These are phyloP conservation scores for Globisporangium solare DNA, from an alignment of 352 stramenopile genomes.

Conservation along the genomic window DNA sequence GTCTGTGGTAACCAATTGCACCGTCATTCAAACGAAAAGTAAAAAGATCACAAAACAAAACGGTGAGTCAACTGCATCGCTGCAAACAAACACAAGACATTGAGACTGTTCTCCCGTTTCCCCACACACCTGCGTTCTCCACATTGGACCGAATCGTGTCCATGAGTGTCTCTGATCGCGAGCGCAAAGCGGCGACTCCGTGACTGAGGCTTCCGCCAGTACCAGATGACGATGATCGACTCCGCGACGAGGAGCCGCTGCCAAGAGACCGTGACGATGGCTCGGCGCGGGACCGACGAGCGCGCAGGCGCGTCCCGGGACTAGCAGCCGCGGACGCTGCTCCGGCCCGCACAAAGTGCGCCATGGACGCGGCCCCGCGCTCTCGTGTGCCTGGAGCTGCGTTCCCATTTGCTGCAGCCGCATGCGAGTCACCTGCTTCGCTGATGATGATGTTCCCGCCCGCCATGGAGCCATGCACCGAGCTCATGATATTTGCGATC, in stretches of 20 bases:
- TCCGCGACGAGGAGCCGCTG: background rate
- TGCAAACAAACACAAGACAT: background rate
- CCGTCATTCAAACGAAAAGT: background rate
- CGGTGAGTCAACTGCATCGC: too few species aligned
- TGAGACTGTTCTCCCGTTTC: background rate
- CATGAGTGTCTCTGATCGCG: conserved; percentile 29
- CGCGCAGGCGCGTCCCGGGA: background rate
- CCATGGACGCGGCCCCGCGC: conserved; percentile 2
- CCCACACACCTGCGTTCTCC: conserved; percentile 27
- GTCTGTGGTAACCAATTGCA: conserved; percentile 5
- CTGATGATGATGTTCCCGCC: conserved; percentile 14
- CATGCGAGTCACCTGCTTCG: conserved; percentile 1
- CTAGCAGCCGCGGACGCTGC: background rate
- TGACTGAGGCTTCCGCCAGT: conserved; percentile 5
- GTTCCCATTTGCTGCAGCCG: background rate
- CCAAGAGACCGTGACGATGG: conserved; percentile 6
- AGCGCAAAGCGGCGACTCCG: conserved; percentile 24
- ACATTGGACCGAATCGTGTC: conserved; percentile 38
- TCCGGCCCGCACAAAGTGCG: conserved; percentile 9
- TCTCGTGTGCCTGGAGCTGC: background rate
- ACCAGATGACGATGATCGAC: background rate
- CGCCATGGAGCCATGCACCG: conserved; percentile 30
- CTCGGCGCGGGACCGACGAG: conserved; percentile 7
- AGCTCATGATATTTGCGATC: conserved; percentile 72
- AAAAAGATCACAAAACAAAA: too few species aligned